Conservation (phyloP, 495 filamentous ascomycete genomes). For the Cryomyces antarcticus region DNA sequence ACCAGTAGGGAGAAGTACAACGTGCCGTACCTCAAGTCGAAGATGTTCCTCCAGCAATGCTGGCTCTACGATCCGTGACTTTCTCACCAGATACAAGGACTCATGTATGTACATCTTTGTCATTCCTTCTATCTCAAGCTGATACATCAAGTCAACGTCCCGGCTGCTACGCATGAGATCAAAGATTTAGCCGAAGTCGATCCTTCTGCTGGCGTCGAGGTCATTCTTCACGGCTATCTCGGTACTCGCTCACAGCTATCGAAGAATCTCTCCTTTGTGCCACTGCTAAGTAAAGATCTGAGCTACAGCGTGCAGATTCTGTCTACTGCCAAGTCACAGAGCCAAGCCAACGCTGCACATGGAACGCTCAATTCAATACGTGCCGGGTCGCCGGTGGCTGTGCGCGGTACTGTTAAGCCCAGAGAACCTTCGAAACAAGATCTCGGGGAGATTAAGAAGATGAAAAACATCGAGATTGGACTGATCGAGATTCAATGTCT, state of each 20-base stretch:
- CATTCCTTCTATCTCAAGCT: neutral
- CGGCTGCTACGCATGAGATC: neutral
- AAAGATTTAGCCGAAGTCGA: neutral
- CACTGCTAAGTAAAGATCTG: constrained; percentile 31
- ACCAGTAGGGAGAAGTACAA: too few relatives aligned
- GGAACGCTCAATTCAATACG: constrained; percentile 20
- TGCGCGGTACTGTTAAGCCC: constrained; percentile 1
- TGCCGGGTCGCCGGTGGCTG: neutral
- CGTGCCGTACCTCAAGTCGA: too few relatives aligned
- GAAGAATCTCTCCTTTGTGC: constrained; percentile 48
- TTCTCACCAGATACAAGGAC: neutral
- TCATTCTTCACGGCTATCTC: constrained; percentile 56
- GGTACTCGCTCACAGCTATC: constrained; percentile 38
- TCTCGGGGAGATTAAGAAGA: constrained; percentile 9
- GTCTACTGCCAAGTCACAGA: constrained; percentile 22
- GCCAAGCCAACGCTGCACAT: constrained; percentile 16
- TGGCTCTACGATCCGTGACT: too few relatives aligned
- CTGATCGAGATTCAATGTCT: constrained; percentile 43
- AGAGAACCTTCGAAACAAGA: neutral
- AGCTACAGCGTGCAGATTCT: constrained; percentile 30
- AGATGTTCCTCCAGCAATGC: too few relatives aligned
- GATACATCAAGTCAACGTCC: neutral
- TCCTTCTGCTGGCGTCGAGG: constrained; percentile 23
- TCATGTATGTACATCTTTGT: neutral
- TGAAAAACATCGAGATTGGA: constrained; percentile 35